phyloP scores from a whole-genome alignment of 2,329 filamentous ascomycete species.

The Escovopsis sp. region DNA sequence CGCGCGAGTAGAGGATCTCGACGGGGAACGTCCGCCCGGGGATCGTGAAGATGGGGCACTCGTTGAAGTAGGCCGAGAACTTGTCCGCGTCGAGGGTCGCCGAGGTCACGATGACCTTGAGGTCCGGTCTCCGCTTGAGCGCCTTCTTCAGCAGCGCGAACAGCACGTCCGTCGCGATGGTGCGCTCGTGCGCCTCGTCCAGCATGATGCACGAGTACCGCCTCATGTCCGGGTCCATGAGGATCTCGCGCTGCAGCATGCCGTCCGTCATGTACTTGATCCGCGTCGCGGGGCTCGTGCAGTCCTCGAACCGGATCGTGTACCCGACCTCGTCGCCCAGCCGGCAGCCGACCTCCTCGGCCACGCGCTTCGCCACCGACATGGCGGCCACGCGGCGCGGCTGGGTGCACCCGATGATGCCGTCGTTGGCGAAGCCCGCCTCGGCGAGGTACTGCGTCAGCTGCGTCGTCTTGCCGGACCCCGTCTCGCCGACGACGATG shows the following conservation, averaged over 20 bases:
- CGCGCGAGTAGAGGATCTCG: slow-evolving; percentile 86
- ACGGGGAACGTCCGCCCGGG: slow-evolving; percentile 91
- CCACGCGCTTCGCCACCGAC: slow-evolving; percentile 92
- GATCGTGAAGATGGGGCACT: slow-evolving; percentile 92
- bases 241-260: slow-evolving; percentile 90
- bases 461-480: slow-evolving; percentile 94
- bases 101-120: slow-evolving; percentile 93
- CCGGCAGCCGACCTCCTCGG: slow-evolving; percentile 85
- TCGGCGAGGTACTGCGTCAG: slow-evolving; percentile 91
- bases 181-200: slow-evolving; percentile 95
- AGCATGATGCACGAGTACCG: slow-evolving; percentile 96
- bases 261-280: slow-evolving; percentile 99
- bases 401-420: slow-evolving; percentile 92
- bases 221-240: slow-evolving; percentile 77
- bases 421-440: slow-evolving; percentile 72
- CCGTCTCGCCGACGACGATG: slow-evolving; percentile 94
- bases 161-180: slow-evolving; percentile 87
- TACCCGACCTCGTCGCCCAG: slow-evolving; percentile 92
- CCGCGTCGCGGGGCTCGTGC: slow-evolving; percentile 70
- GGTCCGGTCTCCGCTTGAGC: slow-evolving; percentile 65
- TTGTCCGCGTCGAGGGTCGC: slow-evolving; percentile 95
- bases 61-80: slow-evolving; percentile 91
- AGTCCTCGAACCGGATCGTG: slow-evolving; percentile 94
- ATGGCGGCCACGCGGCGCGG: slow-evolving; percentile 94
- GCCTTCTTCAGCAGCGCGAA: slow-evolving; percentile 94